These are phyloP conservation scores for Talaromyces verruculosus DNA, from an alignment of 2,329 filamentous ascomycete species.

Conservation along the genomic window DNA sequence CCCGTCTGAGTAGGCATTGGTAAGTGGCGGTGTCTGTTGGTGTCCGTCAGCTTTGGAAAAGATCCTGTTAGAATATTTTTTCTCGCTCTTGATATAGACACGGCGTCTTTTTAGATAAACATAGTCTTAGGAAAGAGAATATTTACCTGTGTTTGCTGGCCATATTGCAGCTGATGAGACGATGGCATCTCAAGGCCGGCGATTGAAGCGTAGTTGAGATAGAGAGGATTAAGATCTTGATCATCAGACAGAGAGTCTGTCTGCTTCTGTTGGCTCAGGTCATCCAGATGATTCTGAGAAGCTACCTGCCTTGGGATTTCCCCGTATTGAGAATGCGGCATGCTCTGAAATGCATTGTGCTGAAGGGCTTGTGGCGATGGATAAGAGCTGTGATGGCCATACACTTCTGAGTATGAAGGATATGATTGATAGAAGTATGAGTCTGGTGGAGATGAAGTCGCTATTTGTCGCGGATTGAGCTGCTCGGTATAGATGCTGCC, in stretches of 20 bases:
- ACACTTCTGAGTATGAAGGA: conserved; percentile 44
- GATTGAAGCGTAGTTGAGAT: conserved; percentile 61
- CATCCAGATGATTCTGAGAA: conserved; percentile 41
- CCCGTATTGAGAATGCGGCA: conserved; percentile 33
- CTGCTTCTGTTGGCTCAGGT: conserved; percentile 53
- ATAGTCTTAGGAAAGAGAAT: background rate
- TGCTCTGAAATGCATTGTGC: conserved; percentile 31
- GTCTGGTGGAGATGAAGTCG: conserved; percentile 57
- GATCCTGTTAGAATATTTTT: conserved; percentile 9
- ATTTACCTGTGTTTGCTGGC: conserved; percentile 46
- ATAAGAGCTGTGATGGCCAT: conserved; percentile 36
- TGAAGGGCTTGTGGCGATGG: conserved; percentile 25
- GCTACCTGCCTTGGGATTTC: conserved; percentile 34
- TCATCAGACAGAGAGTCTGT: conserved; percentile 55
- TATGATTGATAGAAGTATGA: conserved; percentile 51
- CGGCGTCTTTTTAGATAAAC: background rate
- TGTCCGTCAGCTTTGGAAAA: conserved; percentile 23
- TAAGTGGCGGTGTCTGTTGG: conserved; percentile 40
- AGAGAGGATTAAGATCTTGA: conserved; percentile 58
- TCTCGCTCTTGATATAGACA: background rate
- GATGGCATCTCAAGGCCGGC: conserved; percentile 55
- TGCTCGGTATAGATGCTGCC: conserved; percentile 34
- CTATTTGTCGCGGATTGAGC: conserved; percentile 56
- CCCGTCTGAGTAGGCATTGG: conserved; percentile 42
- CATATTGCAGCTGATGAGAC: conserved; percentile 20